phyloP scores from a whole-genome alignment of 2,329 filamentous ascomycete genomes.

The Diaporthe sp. region DNA sequence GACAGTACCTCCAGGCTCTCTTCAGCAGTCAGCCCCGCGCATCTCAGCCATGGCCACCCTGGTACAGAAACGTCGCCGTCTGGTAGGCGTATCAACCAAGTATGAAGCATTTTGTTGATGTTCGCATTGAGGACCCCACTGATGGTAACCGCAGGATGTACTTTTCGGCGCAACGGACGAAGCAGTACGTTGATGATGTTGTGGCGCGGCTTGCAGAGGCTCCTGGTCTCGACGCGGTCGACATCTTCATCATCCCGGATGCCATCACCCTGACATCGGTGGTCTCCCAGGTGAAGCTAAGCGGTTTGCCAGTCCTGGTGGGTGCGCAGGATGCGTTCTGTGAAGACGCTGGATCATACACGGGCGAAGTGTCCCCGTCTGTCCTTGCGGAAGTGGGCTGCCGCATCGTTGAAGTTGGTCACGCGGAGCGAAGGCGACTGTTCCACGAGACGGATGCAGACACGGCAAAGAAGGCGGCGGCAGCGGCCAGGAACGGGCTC shows the following conservation, averaged over 20 bases:
- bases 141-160: conserved; percentile 64
- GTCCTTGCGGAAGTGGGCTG: conserved; percentile 78
- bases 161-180: conserved; percentile 77
- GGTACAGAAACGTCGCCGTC: conserved; percentile 63
- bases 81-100: conserved; percentile 71
- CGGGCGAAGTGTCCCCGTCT: conserved; percentile 81
- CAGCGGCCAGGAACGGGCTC: conserved; percentile 77
- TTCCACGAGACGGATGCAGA: conserved; percentile 82
- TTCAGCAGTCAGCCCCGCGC: background rate
- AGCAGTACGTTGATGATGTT: conserved; percentile 66
- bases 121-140: background rate
- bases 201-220: conserved; percentile 60
- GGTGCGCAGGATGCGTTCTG: conserved; percentile 84
- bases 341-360: conserved; percentile 80
- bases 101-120: background rate
- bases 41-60: conserved; percentile 47
- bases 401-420: conserved; percentile 82
- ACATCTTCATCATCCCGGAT: conserved; percentile 85
- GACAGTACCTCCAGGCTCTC: background rate
- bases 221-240: conserved; percentile 64
- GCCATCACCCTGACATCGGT: conserved; percentile 76
- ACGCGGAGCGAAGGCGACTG: conserved; percentile 81
- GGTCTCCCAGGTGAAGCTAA: conserved; percentile 61
- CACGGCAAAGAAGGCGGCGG: conserved; percentile 78
- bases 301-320: conserved; percentile 66